Evolutionary conservation across 176 grass and related monocot genomes (phyloP), one percentile per base, ranked within the genome.

Genomic region (Melocanna baccifera): DNA sequence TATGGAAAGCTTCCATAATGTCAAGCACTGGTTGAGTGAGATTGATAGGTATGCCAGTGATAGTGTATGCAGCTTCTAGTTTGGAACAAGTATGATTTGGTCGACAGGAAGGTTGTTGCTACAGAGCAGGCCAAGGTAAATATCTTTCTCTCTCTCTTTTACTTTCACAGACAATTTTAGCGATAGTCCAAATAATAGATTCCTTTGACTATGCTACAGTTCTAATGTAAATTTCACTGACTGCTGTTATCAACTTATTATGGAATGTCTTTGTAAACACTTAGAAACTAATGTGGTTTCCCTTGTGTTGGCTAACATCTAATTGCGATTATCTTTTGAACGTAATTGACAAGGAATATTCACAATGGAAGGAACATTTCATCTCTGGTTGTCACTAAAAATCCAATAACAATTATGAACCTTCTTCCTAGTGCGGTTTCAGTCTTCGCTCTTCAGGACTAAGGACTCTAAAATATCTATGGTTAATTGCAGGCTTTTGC

Each of bases 41-140:
- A 93, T 98, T 85, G 95, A 98, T 86, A 90, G 95, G 86, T 98
- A 95, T 90, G 95, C 95, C 41, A 95, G 89, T 88, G 95, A 98
- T 69, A 92, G 43, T 77, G 92, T 98, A 15, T 95, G 95, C 92
- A 98, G 89, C 92, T 98, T 72, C 92, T 98, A 53, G 92, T 98
- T 73, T 92, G 95, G 68, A 98, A 98, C 77, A 95, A 98, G 75
- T 93, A 91, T 69, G 95, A 98, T 87, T 86, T 98, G 79, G 89
- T 89, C 64, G 89, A 98, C 7, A 95, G 81, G 80, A 93, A 94
- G 86, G 92, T 95, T 81, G 92, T 98, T 40, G 86, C 89, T 66
- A 92, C 87, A 77, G 92, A 98, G 86, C 91, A 87, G 78, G 95
- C 92, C 64, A 90, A 98, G 91, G 95, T 95, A 88, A 88, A 71